phyloP scores from a whole-genome alignment of 768 basidiomycete genomes.

The Glaciozyma martinii region DNA sequence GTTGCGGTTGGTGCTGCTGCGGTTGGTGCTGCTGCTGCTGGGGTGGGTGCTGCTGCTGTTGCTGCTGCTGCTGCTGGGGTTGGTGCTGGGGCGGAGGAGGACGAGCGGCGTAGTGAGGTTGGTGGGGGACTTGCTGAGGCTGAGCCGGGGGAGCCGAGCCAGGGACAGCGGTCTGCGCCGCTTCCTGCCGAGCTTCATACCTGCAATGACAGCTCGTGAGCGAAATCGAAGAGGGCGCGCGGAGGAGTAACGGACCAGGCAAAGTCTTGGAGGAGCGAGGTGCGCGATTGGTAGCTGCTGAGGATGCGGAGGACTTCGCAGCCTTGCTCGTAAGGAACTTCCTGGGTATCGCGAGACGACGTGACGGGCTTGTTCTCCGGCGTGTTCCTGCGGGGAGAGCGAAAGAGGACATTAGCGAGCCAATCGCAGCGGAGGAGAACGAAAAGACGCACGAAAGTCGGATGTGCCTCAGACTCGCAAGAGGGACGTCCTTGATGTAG shows the following conservation, averaged over 20 bases:
- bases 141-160: constrained; percentile 27
- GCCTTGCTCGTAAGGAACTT: constrained; percentile 88
- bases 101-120: not conserved
- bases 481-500: constrained; percentile 73
- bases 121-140: not conserved
- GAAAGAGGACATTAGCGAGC: constrained; percentile 9
- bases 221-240: not conserved
- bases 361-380: constrained; percentile 98
- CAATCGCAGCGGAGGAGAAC: not conserved
- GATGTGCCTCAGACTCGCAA: constrained; percentile 71
- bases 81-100: not conserved
- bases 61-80: constrained; percentile 3
- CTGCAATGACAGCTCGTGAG: not conserved
- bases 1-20: constrained; percentile 10
- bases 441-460: constrained; percentile 57
- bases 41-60: constrained; percentile 10
- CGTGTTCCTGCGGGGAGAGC: constrained; percentile 77
- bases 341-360: constrained; percentile 95
- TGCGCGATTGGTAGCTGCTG: constrained; percentile 82
- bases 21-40: constrained; percentile 6
- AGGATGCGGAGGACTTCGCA: constrained; percentile 95
- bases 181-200: not conserved
- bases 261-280: constrained; percentile 39
- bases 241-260: constrained; percentile 10
- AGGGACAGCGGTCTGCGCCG: not conserved